phyloP scores from a whole-genome alignment of 352 stramenopile species.

The Blastocystis hominis region DNA sequence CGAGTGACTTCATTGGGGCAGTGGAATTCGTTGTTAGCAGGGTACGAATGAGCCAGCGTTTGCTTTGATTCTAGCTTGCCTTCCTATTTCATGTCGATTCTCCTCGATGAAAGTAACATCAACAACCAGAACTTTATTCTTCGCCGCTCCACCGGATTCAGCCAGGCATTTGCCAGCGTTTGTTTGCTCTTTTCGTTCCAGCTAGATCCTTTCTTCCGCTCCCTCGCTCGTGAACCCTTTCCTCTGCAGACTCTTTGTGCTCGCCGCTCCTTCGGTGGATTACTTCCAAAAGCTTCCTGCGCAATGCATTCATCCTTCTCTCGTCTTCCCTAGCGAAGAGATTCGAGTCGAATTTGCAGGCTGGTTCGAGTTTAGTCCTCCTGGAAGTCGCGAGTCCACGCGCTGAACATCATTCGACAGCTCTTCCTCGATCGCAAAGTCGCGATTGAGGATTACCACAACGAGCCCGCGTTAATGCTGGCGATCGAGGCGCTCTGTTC shows the following conservation, averaged over 20 bases:
- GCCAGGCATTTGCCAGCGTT: conserved; percentile 22
- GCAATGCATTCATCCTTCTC: conserved; percentile 12
- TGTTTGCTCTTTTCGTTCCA: not conserved
- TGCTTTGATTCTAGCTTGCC: not conserved
- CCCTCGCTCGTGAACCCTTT: not conserved
- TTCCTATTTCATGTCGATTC: not conserved
- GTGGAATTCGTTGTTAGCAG: not conserved
- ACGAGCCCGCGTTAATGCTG: conserved; percentile 33
- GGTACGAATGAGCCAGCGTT: not conserved
- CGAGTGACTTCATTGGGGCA: not conserved
- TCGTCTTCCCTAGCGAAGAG: not conserved
- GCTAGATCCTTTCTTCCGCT: not conserved
- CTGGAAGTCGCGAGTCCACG: conserved; percentile 32
- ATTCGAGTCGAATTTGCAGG: not conserved
- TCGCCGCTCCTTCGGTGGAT: not conserved
- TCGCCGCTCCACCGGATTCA: conserved; percentile 35
- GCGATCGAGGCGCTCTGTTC: not conserved
- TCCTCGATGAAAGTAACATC: conserved; percentile 16
- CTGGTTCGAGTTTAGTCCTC: not conserved
- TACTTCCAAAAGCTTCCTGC: conserved; percentile 41
- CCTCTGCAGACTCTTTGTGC: not conserved
- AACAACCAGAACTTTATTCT: conserved; percentile 53
- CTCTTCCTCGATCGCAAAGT: conserved; percentile 25
- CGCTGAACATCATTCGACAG: conserved; percentile 51
- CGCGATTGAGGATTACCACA: conserved; percentile 7